Evolutionary conservation across 345 rosid species (phyloP).

Genomic region (thale cress (Arabidopsis thaliana)): DNA sequence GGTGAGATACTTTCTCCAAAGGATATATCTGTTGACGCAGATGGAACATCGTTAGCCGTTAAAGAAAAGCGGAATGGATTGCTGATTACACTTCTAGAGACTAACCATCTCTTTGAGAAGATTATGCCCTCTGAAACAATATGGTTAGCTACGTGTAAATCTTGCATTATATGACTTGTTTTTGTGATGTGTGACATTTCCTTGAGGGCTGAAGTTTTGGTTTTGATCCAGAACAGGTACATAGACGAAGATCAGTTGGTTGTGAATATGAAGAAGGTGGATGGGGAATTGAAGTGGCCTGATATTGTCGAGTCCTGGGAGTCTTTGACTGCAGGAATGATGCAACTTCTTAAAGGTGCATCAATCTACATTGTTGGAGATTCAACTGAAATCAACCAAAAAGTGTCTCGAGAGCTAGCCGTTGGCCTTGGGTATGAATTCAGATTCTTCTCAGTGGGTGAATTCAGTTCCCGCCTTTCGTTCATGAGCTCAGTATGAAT

Average conservation of each 20-base stretch:
- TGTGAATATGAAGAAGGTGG: conserved; percentile 84
- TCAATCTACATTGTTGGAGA: conserved; percentile 78
- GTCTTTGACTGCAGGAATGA: conserved; percentile 72
- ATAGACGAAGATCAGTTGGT: conserved; percentile 83
- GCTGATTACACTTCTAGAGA: conserved; percentile 62
- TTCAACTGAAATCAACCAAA: conserved; percentile 76
- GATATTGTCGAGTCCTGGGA: conserved; percentile 91
- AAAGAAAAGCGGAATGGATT: conserved; percentile 57
- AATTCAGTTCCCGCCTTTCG: not conserved
- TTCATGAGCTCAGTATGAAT: conserved; percentile 6
- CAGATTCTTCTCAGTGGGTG: not conserved
- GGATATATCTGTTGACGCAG: conserved; percentile 81
- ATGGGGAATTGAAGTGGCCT: conserved; percentile 86
- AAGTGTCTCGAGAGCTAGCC: conserved; percentile 77
- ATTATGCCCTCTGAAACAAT: conserved; percentile 84
- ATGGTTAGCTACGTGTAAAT: conserved; percentile 56
- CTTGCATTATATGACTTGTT: not conserved
- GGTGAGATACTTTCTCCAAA: conserved; percentile 53
- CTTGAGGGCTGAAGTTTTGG: conserved; percentile 10
- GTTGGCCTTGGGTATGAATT: conserved; percentile 76
- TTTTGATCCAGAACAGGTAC: conserved; percentile 57
- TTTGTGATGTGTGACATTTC: not conserved
- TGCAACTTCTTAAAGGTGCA: conserved; percentile 84
- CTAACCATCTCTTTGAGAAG: conserved; percentile 66
- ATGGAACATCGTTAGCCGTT: conserved; percentile 63